Percentiles rank a stretch among this genome's conserved stretches.
These are phyloP conservation scores for Jaltomata sinuosa DNA, from an alignment of 257 asterid genomes.

Conservation along the genomic window DNA sequence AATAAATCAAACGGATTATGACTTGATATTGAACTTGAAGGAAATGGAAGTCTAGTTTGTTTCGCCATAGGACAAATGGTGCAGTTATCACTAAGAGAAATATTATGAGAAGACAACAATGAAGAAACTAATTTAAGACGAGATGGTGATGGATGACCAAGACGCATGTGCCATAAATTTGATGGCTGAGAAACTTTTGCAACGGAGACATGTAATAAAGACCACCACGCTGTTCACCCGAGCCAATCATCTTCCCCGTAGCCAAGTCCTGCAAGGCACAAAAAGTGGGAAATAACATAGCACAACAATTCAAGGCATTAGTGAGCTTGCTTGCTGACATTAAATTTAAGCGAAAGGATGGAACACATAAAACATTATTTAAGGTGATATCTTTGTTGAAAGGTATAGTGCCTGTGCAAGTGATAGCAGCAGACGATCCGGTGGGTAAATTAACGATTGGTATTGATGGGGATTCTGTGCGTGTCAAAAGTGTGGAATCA, in stretches of 20 bases:
- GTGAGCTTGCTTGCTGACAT: no score
- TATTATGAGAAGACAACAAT: no score
- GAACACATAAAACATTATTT: not conserved
- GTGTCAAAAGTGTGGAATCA: not conserved
- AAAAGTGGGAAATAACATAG: not conserved
- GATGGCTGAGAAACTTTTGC: no score
- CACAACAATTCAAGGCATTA: not conserved
- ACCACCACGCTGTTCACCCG: not conserved
- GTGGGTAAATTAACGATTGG: not conserved
- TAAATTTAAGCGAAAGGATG: not conserved
- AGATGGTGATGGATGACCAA: no score
- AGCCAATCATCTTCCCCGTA: slow-evolving; percentile 7
- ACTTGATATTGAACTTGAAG: no score
- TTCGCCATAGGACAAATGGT: no score
- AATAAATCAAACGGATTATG: no score
- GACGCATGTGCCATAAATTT: no score
- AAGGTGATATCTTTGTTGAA: not conserved
- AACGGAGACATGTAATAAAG: no score
- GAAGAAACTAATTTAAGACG: no score
- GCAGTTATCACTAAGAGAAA: no score
- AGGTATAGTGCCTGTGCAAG: not conserved
- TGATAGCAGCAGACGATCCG: not conserved
- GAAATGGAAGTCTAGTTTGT: no score
- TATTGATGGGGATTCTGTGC: not conserved
- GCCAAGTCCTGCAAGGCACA: not conserved